These are phyloP conservation scores for Teunomyces pallodes DNA, from an alignment of 805 yeast species.

Conservation along the genomic window DNA sequence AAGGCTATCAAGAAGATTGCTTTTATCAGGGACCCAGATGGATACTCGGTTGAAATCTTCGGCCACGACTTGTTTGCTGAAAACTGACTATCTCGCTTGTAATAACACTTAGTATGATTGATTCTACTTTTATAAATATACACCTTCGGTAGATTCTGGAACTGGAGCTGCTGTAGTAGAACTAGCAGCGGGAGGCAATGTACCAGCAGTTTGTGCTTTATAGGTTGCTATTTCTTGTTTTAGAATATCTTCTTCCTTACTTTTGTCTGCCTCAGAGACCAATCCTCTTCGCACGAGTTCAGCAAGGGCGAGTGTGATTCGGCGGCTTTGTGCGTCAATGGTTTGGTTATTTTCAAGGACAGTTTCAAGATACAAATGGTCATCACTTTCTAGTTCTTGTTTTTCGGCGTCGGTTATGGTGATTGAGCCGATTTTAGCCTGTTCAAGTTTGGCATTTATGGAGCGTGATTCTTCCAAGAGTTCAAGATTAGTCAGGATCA, in stretches of 20 bases:
- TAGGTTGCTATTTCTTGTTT: background rate
- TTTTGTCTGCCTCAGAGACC: background rate
- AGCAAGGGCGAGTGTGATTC: background rate
- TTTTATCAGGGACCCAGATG: slow-evolving; percentile 85
- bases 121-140: background rate
- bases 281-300: slow-evolving; percentile 2
- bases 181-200: too few species aligned
- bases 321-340: background rate
- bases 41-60: slow-evolving; percentile 77
- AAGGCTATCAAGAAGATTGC: slow-evolving; percentile 56
- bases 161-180: background rate
- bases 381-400: background rate
- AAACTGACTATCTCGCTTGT: background rate
- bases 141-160: background rate
- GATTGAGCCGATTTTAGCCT: background rate
- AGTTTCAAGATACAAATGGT: background rate
- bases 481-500: slow-evolving; percentile 1
- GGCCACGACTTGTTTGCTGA: slow-evolving; percentile 33
- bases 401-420: background rate
- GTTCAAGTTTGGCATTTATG: background rate
- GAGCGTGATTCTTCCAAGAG: background rate
- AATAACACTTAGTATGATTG: background rate
- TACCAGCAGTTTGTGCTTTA: background rate
- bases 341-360: background rate
- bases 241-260: background rate